Base-by-base conservation (phyloP, 768 basidiomycete species). In the Rubroboletus pulcherrimus region DNA sequence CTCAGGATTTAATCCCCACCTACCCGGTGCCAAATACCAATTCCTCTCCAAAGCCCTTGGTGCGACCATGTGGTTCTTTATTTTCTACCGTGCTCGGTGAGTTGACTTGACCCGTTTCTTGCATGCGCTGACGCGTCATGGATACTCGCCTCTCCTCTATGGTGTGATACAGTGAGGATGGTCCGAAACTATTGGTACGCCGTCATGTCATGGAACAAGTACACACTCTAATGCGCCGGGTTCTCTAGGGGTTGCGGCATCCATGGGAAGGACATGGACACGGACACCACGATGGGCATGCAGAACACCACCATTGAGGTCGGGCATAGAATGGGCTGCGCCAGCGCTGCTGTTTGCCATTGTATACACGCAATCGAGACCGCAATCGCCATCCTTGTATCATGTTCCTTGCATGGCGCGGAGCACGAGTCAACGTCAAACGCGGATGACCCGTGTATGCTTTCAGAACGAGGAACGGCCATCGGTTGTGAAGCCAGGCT, bases 61-160 rank as follows among this genome's bases (percentile, higher is more conserved):
- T 47, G 94, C 93, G 34, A 82, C 85, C 26, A 96, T 97, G 94
- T 97, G 94, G 94, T 96, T 96, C 83, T 97, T 94, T 78, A 93
- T 97, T 70, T 96, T 97, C 78, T 97, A 95, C 75, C 86, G 94
- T 54, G 88, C 90, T 60, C 80, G 93, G 94, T 96, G 66, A 67
- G 88, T 78, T 9, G 1, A 31, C n/a, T 30, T 10, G 8, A 45
- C 26, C 38, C 30, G 11, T n/a, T 31, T 44, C 30, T 35, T 46
- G 41, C 57, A 12, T 7, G 11, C 12, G 15, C 37, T 59, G 41
- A 59, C 24, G 26, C 5, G 21, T 44, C 40, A 15, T 46, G 54
- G 44, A 12, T 53, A 47, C 30, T 47, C 26, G 2, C 21, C 49
- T n/a, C 8, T 44, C 56, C 17, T 33, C 6, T 41, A 31, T 49